Evolutionary conservation across 2,329 filamentous ascomycete species (phyloP), one percentile per base, ranked within the genome.

Genomic region (Chaetomium sp.): DNA sequence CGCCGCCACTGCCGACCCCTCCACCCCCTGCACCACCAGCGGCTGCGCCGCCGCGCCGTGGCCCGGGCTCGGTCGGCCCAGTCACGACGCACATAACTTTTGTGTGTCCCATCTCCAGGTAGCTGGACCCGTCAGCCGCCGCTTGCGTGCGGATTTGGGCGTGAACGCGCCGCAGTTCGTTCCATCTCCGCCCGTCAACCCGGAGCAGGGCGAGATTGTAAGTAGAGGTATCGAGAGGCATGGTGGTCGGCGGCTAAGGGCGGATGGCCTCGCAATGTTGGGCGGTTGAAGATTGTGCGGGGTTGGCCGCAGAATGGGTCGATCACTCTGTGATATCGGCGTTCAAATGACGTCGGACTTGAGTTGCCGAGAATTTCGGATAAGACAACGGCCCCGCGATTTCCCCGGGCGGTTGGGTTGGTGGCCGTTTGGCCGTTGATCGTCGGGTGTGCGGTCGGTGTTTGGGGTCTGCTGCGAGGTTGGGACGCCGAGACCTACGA

Each of bases 71-170:
- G 40, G 82, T 84, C 0, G 94, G 94, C 0, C 94, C 94, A 1
- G 86, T 84, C 48, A 99, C 86, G 32, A 91, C 90, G 73, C 92
- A 96, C 73, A 97, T 89, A 64, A 99, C 87, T 69, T 96, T 94
- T 27, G 94, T 99, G 74, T 97, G 95, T 65, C 94, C 94, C 86
- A 95, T 95, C 70, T 96, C 90, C 57, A 97, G 84, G 72, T 96
- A 96, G 59, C 87, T 89, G 45, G 89, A 95, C 38, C 94, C 94
- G 65, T 97, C 94, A 54, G 91, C 91, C 49, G 91, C 87, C 58
- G 91, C 87, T 72, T 96, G 94, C 1, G 91, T 96, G 59, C 87
- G 88, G 68, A 99, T 91, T 72, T 95, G 89, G 48, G 88, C 92
- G 68, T 90, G 85, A 50, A 96, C 81, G 6, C 89, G 85, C 34